phyloP scores from a whole-genome alignment of 2,329 filamentous ascomycete genomes.

The Ophiostoma triangulosporum region DNA sequence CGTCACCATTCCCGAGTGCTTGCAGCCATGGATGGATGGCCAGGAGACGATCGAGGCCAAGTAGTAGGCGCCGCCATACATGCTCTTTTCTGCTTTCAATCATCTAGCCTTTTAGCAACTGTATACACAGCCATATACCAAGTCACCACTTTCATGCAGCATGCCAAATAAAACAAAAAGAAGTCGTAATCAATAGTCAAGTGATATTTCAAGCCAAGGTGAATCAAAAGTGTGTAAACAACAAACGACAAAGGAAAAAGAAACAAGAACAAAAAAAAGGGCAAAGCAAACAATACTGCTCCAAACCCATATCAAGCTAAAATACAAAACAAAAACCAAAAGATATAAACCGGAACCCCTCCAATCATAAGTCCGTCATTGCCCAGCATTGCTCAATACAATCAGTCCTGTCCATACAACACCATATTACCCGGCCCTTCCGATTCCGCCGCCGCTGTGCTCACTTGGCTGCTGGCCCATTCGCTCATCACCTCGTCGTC shows the following conservation, averaged over 20 bases:
- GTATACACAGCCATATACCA: neutral
- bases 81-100: neutral
- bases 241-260: no score
- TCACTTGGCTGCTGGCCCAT: conserved; percentile 22
- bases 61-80: conserved; percentile 16
- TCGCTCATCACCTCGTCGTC: conserved; percentile 27
- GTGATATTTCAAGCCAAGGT: neutral
- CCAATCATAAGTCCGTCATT: neutral
- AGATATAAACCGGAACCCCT: neutral
- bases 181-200: neutral
- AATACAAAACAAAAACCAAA: neutral
- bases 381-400: no score
- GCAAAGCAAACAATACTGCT: neutral
- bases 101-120: neutral
- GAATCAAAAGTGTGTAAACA: neutral
- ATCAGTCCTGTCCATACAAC: conserved; percentile 10
- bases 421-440: conserved; percentile 15
- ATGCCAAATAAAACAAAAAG: neutral
- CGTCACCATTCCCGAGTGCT: conserved; percentile 63
- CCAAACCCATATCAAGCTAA: neutral
- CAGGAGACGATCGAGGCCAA: conserved; percentile 45
- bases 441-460: conserved; percentile 14
- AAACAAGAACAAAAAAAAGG: neutral
- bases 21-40: conserved; percentile 77
- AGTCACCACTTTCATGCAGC: neutral